Base-by-base conservation (phyloP, 202 grass and related monocot genomes). In the Musa balbisiana region DNA sequence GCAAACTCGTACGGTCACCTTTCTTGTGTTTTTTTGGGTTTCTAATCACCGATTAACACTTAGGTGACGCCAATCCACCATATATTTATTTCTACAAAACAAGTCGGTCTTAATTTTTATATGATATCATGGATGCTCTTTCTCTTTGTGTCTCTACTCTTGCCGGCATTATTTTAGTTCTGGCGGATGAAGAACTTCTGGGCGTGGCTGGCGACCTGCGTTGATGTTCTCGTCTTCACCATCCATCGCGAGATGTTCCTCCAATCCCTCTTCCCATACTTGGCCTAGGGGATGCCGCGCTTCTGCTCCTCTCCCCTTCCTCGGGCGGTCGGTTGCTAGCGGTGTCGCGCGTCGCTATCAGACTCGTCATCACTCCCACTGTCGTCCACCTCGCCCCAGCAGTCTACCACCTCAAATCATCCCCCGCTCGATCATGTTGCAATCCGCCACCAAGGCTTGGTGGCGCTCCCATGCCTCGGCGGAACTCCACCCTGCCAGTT, bases 51-150 rank as follows among this genome's bases (percentile, higher is more conserved):
- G 29, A 33, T 4, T 33, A 33, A 4, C 29, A 33, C 29, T 33
- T 33, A 4, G 29, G 3, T 33, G 29, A 33, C 0, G 29, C 29
- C 3, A 33, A 33, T 33, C 29, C 29, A 33, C 3, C 29, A 33
- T 33, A 33, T 33, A 33, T 33, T 33, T 33, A 33, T 33, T 33
- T 33, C 0, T 3, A 33, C 0, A 3, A 33, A 33, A 33, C 3
- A 33, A 33, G 29, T 33, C 0, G 4, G 0, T 29, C 3, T 29
- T 29, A 29, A 29, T 3, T 29, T 29, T 29, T 29, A 29, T 29
- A 29, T 96, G 82, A 96, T 96, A 82, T 96, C 90, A 75, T 96
- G 90, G 75, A 96, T 96, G 85, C 90, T 96, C 86, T 91, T 96
- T 63, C 90, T 87, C 86, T 96, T 92, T 88, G 76, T 88, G 76